Evolutionary conservation across 176 grass and related monocot species (phyloP).

Genomic region (Paspalum vaginatum): DNA sequence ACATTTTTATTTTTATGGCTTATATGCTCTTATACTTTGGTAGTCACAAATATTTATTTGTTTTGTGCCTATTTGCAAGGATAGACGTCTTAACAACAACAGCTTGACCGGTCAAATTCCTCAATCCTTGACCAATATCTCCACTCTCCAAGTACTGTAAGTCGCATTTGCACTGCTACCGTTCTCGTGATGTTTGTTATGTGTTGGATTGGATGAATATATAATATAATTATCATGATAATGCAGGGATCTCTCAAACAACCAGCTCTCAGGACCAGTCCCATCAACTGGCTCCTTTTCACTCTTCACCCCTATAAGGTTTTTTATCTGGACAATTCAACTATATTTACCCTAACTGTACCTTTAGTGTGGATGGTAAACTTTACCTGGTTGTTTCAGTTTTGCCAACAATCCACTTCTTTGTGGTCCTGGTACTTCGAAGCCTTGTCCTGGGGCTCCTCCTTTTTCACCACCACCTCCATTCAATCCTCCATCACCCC

Average conservation of each 20-base stretch:
- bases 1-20: not conserved
- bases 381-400: conserved; percentile 52
- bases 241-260: conserved; percentile 76
- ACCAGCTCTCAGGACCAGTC: conserved; percentile 67
- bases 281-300: conserved; percentile 76
- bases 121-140: conserved; percentile 60
- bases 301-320: conserved; percentile 87
- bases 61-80: conserved; percentile 48
- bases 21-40: conserved; percentile 24
- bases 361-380: conserved; percentile 18
- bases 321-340: conserved; percentile 25
- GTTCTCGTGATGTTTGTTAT: conserved; percentile 33
- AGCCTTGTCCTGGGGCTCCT: conserved; percentile 57
- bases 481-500: conserved; percentile 45
- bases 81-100: conserved; percentile 91
- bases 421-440: conserved; percentile 65
- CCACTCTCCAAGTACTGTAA: conserved; percentile 80
- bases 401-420: conserved; percentile 63
- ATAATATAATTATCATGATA: conserved; percentile 30
- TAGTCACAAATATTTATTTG: conserved; percentile 39
- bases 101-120: conserved; percentile 60
- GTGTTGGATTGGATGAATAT: conserved; percentile 39
- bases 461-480: conserved; percentile 63
- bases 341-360: conserved; percentile 17
- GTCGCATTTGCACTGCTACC: conserved; percentile 33